Evolutionary conservation across 345 rosid species (phyloP).

Genomic region (Stellera chamaejasme): DNA sequence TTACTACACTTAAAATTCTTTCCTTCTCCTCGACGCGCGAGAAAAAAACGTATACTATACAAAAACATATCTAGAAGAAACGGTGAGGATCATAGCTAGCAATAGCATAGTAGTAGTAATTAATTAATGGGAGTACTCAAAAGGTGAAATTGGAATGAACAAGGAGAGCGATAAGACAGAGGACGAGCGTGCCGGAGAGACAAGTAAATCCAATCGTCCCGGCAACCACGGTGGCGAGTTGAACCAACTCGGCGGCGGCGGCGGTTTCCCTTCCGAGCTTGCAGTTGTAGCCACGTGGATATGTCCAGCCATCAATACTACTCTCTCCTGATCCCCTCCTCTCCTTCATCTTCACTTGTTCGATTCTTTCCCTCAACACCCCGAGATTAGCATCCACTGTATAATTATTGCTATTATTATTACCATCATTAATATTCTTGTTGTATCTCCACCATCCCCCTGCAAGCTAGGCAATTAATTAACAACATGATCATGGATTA

Average conservation of each 20-base stretch:
- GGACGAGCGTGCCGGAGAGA: constrained; percentile 23
- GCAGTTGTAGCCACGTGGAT: constrained; percentile 19
- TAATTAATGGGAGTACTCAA: not conserved
- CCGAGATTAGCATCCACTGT: constrained; percentile 35
- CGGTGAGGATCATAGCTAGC: too few relatives aligned
- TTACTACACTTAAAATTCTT: too few relatives aligned
- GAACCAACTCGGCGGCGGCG: constrained; percentile 15
- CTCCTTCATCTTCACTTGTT: constrained; percentile 38
- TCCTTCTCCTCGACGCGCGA: too few relatives aligned
- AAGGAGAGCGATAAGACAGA: constrained; percentile 31
- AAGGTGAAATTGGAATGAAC: constrained; percentile 20
- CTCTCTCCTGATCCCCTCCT: constrained; percentile 28
- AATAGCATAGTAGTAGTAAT: too few relatives aligned
- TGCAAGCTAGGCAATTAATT: too few relatives aligned
- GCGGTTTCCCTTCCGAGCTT: constrained; percentile 17
- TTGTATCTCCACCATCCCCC: too few relatives aligned
- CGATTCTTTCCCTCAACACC: constrained; percentile 38
- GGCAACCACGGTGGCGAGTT: constrained; percentile 25
- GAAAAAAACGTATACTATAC: too few relatives aligned
- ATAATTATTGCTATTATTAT: too few relatives aligned
- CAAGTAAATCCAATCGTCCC: constrained; percentile 31
- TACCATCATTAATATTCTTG: constrained; percentile 1
- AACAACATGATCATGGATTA: too few relatives aligned
- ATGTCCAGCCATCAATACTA: constrained; percentile 40
- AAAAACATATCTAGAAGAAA: too few relatives aligned